Base-by-base conservation (phyloP, 1,139 yeast genomes). In the Torulaspora pretoriensis region DNA sequence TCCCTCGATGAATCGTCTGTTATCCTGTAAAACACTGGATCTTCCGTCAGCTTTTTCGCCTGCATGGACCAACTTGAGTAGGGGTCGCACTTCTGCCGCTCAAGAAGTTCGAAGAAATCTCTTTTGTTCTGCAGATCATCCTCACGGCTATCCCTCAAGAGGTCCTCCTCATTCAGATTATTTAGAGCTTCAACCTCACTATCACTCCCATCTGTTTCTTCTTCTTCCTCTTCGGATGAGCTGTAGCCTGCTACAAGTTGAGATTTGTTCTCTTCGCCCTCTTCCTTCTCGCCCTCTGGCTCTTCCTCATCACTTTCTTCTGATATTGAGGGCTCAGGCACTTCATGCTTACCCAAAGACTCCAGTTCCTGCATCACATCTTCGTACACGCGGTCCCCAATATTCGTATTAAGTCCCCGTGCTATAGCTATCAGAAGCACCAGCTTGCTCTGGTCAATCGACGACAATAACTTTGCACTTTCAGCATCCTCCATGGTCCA, bases 381-480 rank as follows among this genome's bases (percentile, higher is more conserved):
- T 6, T 55, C 54, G 36, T 54, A 61, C 8, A 68, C 47, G n/a
- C 54, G 46, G 28, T 45, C 40, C 9, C 48, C 35, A 8, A 40
- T 46, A 5, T 37, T 22, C n/a, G 37, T 30, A 9, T 30, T 26
- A 23, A 71, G 55, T 0, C 81, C 81, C 27, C 81, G 61, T 3
- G 77, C 71, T 27, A 67, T 60, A 0, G 78, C 81, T 10, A 75
- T 59, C 44, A 74, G 51, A 28, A 65, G 42, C 1, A 76, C 48
- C 12, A 76, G 47, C 35, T 63, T 56, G 13, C 65, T 63, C 16
- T 61, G 58, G 28, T 73, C 72, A 29, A 73, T 36, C 2, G 53
- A 48, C 2, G 60, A 58, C 23, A 72, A 44, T 5, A 63, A 53
- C 2, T 51, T 50, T 13, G 56, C 45, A 27, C 72, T 68, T 2